These are phyloP conservation scores for Calonectria pseudoturangicola DNA, from an alignment of 2,329 filamentous ascomycete species.

Conservation along the genomic window DNA sequence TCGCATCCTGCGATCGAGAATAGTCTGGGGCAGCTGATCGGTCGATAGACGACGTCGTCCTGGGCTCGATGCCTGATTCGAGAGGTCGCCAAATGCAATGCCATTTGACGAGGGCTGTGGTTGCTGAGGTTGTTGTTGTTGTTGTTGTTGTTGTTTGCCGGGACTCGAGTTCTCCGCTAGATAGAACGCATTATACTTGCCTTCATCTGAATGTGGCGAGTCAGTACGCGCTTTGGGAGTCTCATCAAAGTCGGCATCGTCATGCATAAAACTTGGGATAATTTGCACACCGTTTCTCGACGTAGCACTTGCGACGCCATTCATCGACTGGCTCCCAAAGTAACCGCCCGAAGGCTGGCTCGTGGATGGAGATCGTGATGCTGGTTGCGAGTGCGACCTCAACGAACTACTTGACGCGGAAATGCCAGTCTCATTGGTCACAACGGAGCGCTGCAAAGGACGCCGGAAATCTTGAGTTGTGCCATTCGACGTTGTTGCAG, in stretches of 20 bases:
- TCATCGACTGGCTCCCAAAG: constrained; percentile 59
- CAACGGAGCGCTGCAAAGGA: constrained; percentile 72
- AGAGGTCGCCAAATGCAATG: constrained; percentile 70
- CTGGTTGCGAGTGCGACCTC: constrained; percentile 80
- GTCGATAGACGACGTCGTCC: constrained; percentile 70
- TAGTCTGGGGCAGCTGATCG: constrained; percentile 72
- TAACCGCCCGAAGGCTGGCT: constrained; percentile 51
- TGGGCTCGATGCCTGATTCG: constrained; percentile 59
- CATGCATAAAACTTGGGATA: constrained; percentile 74
- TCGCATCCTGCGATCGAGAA: constrained; percentile 72
- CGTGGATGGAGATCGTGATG: constrained; percentile 67
- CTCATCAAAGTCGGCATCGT: constrained; percentile 71
- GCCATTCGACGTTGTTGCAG: constrained; percentile 62
- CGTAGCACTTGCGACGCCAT: constrained; percentile 60
- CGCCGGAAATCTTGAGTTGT: constrained; percentile 72
- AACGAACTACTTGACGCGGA: constrained; percentile 72
- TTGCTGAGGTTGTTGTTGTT: constrained; percentile 44
- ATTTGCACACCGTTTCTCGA: constrained; percentile 65
- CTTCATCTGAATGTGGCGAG: constrained; percentile 70
- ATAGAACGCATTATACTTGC: constrained; percentile 55
- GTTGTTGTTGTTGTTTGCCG: constrained; percentile 49
- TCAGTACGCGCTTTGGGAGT: constrained; percentile 63
- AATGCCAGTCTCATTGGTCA: constrained; percentile 68
- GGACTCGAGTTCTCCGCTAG: constrained; percentile 55
- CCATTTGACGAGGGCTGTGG: constrained; percentile 57